phyloP scores from a whole-genome alignment of 805 yeast species.

The Saccharomyces cerevisiae region DNA sequence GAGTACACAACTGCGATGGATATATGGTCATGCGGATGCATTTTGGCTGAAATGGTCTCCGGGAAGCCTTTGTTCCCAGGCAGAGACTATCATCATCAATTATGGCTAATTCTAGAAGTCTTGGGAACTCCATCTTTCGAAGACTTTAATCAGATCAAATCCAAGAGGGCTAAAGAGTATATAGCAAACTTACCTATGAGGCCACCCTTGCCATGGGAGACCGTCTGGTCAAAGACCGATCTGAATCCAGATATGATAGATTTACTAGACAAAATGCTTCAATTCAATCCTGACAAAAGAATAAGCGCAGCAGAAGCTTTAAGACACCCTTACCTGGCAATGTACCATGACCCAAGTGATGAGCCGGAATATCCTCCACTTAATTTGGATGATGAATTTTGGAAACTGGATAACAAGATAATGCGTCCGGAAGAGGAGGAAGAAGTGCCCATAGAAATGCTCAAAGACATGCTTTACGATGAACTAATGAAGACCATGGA shows the following conservation, averaged over 20 bases:
- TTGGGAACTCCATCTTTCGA: conserved; percentile 69
- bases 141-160: conserved; percentile 65
- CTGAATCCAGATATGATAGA: conserved; percentile 46
- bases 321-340: conserved; percentile 59
- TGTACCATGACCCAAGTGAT: conserved; percentile 65
- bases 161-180: conserved; percentile 69
- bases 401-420: conserved; percentile 35
- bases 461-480: conserved; percentile 68
- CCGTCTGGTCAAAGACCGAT: conserved; percentile 11
- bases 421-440: conserved; percentile 57
- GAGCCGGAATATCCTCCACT: conserved; percentile 45
- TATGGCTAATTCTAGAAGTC: conserved; percentile 55
- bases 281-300: conserved; percentile 68
- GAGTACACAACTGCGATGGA: conserved; percentile 72
- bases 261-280: conserved; percentile 57
- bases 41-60: conserved; percentile 58
- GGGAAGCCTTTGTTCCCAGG: conserved; percentile 69
- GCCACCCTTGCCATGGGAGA: conserved; percentile 42
- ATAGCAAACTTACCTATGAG: conserved; percentile 58
- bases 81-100: conserved; percentile 61
- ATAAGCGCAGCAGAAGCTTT: conserved; percentile 69
- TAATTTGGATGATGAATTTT: conserved; percentile 32
- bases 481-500: conserved; percentile 57
- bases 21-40: conserved; percentile 76
- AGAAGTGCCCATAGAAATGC: conserved; percentile 60